Conservation (phyloP, 192 early-diverging fungal genomes). For the Chytriomyces hyalinus region DNA sequence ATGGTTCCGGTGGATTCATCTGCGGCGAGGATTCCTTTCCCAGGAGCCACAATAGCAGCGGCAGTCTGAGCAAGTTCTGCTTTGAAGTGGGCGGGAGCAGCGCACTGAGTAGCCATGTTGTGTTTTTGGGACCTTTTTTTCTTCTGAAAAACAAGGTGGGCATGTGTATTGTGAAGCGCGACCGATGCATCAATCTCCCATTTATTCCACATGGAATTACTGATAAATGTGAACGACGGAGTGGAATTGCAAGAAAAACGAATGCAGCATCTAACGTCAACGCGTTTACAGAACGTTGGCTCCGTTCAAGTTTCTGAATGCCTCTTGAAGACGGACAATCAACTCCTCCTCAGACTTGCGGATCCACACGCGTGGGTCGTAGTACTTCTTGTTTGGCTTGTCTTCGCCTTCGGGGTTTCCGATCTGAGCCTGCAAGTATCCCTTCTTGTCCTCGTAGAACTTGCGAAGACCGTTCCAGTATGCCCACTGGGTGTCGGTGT, state of each 20-base stretch:
- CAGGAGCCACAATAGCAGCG: slow-evolving; percentile 49
- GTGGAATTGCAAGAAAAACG: no score
- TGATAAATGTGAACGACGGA: no score
- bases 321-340: slow-evolving; percentile 79
- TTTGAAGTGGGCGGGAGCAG: no score
- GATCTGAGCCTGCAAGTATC: slow-evolving; percentile 87
- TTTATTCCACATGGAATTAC: no score
- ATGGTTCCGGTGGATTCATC: slow-evolving; percentile 58
- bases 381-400: slow-evolving; percentile 99
- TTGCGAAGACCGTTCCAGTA: slow-evolving; percentile 87
- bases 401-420: slow-evolving; percentile 94
- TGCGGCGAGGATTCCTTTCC: slow-evolving; percentile 56
- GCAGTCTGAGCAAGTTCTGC: slow-evolving; percentile 45
- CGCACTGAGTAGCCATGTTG: no score
- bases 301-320: slow-evolving; percentile 74
- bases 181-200: no score
- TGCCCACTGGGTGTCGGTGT: slow-evolving; percentile 98
- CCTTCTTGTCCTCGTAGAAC: slow-evolving; percentile 89
- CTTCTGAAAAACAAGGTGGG: no score
- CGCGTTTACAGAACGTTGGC: slow-evolving; percentile 34
- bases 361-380: slow-evolving; percentile 94
- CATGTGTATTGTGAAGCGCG: no score
- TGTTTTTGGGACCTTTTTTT: no score
- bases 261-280: no score
- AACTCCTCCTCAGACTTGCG: slow-evolving; percentile 90